phyloP scores from a whole-genome alignment of 768 basidiomycete genomes.

The Nidularia sp. region DNA sequence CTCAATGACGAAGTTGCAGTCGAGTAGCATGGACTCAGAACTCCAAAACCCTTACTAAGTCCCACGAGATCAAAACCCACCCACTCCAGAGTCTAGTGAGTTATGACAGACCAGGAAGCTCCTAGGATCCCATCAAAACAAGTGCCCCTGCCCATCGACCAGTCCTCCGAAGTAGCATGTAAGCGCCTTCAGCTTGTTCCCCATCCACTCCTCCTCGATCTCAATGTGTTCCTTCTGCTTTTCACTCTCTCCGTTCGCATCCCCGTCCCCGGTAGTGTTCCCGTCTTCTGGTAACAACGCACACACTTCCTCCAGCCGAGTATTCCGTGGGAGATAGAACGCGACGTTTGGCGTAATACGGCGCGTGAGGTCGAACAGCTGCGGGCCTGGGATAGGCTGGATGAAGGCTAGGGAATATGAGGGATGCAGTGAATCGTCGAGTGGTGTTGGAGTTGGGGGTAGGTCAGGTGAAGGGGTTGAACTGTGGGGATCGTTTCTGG shows the following conservation, averaged over 20 bases:
- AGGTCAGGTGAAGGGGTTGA: background rate
- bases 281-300: conserved; percentile 13
- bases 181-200: conserved; percentile 86
- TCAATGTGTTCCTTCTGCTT: conserved; percentile 60
- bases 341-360: conserved; percentile 79
- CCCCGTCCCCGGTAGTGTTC: conserved; percentile 2
- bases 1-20: too few relatives aligned
- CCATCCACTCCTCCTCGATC: conserved; percentile 97
- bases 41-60: too few relatives aligned
- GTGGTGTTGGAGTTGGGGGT: background rate
- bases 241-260: background rate
- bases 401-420: conserved; percentile 71
- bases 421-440: conserved; percentile 27
- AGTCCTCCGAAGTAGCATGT: conserved; percentile 94
- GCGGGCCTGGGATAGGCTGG: conserved; percentile 75
- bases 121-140: conserved; percentile 34
- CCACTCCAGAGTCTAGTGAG: too few relatives aligned
- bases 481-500: conserved; percentile 3
- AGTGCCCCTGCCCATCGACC: conserved; percentile 58
- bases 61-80: too few relatives aligned
- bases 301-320: conserved; percentile 68
- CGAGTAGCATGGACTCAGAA: too few relatives aligned
- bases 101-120: background rate
- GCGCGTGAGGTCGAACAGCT: conserved; percentile 74
- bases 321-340: conserved; percentile 86